Conservation (phyloP, 192 early-diverging fungal genomes). For the Dissophora globulifera region DNA sequence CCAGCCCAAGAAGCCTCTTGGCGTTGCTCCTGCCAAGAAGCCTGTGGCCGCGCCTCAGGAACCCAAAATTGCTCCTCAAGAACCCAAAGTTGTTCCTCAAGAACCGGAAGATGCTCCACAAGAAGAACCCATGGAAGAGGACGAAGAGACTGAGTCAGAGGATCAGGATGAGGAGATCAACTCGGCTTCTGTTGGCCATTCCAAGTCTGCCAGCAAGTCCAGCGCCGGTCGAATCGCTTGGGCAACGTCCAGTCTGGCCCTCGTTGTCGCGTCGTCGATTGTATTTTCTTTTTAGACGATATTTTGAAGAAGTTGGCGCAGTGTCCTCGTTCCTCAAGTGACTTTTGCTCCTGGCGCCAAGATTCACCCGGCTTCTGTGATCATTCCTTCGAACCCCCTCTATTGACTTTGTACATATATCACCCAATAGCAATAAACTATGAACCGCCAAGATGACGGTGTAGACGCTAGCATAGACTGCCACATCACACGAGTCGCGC, state of each 20-base stretch:
- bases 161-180: not conserved
- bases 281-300: constrained; percentile 18
- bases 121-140: not conserved
- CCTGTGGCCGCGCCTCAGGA: not conserved
- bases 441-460: too few relatives aligned
- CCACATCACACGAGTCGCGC: too few relatives aligned
- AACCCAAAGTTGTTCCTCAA: not conserved
- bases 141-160: not conserved
- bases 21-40: not conserved
- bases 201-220: not conserved
- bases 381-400: too few relatives aligned
- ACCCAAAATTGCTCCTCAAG: too few relatives aligned
- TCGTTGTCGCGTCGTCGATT: constrained; percentile 18
- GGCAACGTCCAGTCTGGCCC: constrained; percentile 19
- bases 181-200: not conserved
- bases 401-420: constrained; percentile 1
- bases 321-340: too few relatives aligned
- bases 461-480: too few relatives aligned
- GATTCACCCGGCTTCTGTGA: too few relatives aligned
- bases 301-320: not conserved
- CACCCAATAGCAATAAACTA: too few relatives aligned
- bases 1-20: not conserved
- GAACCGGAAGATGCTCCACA: not conserved
- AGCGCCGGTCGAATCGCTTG: constrained; percentile 3
- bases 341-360: too few relatives aligned